phyloP scores from a whole-genome alignment of 305 asterid species.

The Fraxinus ornus region DNA sequence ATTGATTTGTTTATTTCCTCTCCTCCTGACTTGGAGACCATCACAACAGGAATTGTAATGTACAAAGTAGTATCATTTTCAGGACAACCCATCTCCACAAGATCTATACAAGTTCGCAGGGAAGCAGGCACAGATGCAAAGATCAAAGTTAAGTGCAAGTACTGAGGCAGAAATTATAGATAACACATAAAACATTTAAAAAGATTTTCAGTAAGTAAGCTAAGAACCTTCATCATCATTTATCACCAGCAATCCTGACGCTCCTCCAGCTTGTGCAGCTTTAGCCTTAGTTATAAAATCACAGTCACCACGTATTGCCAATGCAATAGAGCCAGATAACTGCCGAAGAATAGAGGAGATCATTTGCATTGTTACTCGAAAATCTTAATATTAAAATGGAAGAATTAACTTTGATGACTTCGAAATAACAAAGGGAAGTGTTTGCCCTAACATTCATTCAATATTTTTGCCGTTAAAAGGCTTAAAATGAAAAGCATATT shows the following conservation, averaged over 20 bases:
- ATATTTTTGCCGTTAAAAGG: not conserved
- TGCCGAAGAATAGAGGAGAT: conserved; percentile 37
- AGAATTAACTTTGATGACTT: conserved; percentile 8
- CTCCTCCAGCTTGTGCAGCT: conserved; percentile 79
- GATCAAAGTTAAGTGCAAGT: conserved; percentile 20
- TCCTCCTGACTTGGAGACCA: conserved; percentile 77
- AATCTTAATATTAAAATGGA: not conserved
- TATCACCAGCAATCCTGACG: conserved; percentile 71
- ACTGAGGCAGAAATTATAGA: not conserved
- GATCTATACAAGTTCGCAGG: conserved; percentile 51
- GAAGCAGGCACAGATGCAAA: conserved; percentile 21
- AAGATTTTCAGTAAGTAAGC: conserved; percentile 18
- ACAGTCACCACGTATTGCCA: conserved; percentile 87
- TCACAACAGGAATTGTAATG: conserved; percentile 78
- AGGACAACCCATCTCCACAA: conserved; percentile 84
- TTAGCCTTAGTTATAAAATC: conserved; percentile 73
- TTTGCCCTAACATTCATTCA: conserved; percentile 1
- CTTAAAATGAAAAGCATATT: not conserved
- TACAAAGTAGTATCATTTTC: conserved; percentile 50
- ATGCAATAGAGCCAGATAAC: conserved; percentile 66
- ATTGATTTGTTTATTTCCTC: conserved; percentile 59
- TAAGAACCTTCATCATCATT: conserved; percentile 71
- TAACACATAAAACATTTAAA: not conserved
- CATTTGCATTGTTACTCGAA: conserved; percentile 11
- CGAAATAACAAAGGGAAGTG: conserved; percentile 1